Base-by-base conservation (phyloP, 371 early-diverging fungal genomes). In the Basidiobolus meristosporus region DNA sequence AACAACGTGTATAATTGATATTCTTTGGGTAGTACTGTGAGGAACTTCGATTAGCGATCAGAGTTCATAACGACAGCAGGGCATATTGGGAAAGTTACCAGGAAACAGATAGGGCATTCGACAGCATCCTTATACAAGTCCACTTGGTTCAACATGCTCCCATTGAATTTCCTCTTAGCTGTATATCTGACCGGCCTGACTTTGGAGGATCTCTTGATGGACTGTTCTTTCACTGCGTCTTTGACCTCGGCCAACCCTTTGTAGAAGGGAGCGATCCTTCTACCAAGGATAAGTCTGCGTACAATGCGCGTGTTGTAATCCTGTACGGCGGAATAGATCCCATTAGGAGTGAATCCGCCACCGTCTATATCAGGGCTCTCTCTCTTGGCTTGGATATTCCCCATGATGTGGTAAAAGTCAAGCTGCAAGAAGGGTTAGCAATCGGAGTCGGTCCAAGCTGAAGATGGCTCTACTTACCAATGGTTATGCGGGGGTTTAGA, bases 41-140 rank as follows among this genome's bases (percentile, higher is more conserved):
- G 31, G 11, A 31, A 3, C n/a, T 18, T 2, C 7, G n/a, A 2
- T n/a, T 17, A 16, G n/a, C n/a, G n/a, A 31, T 17, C 12, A 3
- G 21, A 38, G 7, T 19, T 3, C 14, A 3, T 34, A 12, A 16
- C 21, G 7, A 11, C 41, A 1, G 15, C 29, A 6, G 14, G 15
- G 7, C 39, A 40, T 18, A 14, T 15, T 20, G 17, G 19, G 20
- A 7, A 19, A 42, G 53, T 63, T 63, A 82, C 79, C 67, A 90
- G 53, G 46, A 90, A 90, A 45, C 90, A 90, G 45, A 91, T 90
- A 7, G 92, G 92, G 47, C 91, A 90, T 48, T 91, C 92, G 32
- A 90, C 58, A 22, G 76, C 67, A 36, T 70, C 63, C 32, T 68
- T 67, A 50, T 71, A 76, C 36, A 50, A 51, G 47, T 18, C 41